Evolutionary conservation across 371 early-diverging fungal species (phyloP), one percentile per base, ranked within the genome.

Genomic region (Rhizomucor miehei): DNA sequence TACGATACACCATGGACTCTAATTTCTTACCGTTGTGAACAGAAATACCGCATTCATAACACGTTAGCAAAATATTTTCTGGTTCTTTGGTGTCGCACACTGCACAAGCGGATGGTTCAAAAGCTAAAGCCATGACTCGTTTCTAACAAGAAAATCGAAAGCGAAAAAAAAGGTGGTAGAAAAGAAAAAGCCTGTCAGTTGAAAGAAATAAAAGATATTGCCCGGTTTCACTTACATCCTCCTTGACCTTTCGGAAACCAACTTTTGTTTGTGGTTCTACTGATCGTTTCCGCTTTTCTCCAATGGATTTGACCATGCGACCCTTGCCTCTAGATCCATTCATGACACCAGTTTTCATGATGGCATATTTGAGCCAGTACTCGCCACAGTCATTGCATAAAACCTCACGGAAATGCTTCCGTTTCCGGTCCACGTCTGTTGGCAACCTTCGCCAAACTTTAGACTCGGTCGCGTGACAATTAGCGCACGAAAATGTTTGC

Each of bases 341-440:
- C 25, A 34, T 6, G 25, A 11, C 25, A 16, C 24, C 48, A 2
- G 25, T 69, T n/a, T 74, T 84, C 60, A 79, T 80, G 3, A 65
- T 56, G 8, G 80, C 88, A 61, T 92, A 92, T 36, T 86, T 88
- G 14, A 86, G 66, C 90, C 89, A 91, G 62, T 82, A 81, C 17
- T 74, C 69, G 37, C 84, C 85, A 56, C 92, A 92, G 16, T 83
- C 80, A 44, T 79, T 63, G 56, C 92, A 92, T 17, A 88, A 66
- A 0, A 86, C 82, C 24, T 64, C 49, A 13, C 68, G 60, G 13
- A 73, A 76, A 14, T 65, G 50, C 35, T 74, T 71, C 21, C 73
- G 65, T 46, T 74, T 71, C 16, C 73, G 48, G 25, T 82, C 81
- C 6, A 66, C 71, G 51, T 80, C 86, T 45, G 71, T 82, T 29